A percentile compares a stretch with the other conserved stretches of the same genome.
phyloP scores from a whole-genome alignment of 1,284 basidiomycete genomes.

The Cryptococcus jaspeensis region DNA sequence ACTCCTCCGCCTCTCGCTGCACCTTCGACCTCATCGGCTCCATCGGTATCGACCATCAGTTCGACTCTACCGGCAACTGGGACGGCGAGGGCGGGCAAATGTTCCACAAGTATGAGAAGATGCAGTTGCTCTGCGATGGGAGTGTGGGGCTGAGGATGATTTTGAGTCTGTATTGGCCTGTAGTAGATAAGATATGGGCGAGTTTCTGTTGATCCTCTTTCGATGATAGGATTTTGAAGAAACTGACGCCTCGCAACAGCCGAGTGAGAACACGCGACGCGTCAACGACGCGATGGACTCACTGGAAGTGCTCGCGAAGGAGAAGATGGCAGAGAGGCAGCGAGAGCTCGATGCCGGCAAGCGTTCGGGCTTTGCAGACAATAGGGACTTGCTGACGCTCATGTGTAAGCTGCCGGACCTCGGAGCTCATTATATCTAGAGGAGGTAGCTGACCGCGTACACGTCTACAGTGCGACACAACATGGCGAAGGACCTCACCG shows the following conservation, averaged over 20 bases:
- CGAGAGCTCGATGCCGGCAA: constrained; percentile 21
- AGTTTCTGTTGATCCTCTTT: constrained; percentile 3
- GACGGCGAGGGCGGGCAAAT: constrained; percentile 21
- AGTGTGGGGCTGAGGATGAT: constrained; percentile 12
- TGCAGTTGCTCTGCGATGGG: constrained; percentile 21
- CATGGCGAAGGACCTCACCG: constrained; percentile 14
- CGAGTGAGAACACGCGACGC: constrained; percentile 23
- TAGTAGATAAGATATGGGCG: constrained; percentile 22
- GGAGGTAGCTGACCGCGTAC: background rate
- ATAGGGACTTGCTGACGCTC: constrained; percentile 24
- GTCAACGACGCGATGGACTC: constrained; percentile 24
- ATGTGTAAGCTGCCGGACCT: constrained; percentile 19
- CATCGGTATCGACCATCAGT: constrained; percentile 15
- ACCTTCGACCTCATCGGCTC: constrained; percentile 31
- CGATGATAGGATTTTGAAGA: background rate
- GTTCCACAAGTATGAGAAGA: constrained; percentile 26
- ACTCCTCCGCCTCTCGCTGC: constrained; percentile 17
- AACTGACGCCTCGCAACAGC: constrained; percentile 13
- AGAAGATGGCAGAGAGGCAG: constrained; percentile 19
- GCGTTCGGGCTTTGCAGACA: constrained; percentile 10
- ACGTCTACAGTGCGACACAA: constrained; percentile 22
- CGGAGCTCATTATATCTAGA: too few relatives aligned
- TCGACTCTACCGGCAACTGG: constrained; percentile 19
- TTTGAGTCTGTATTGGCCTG: constrained; percentile 17
- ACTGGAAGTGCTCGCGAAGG: constrained; percentile 20